Conservation (phyloP, 805 yeast genomes). For the Candida succiphila region DNA sequence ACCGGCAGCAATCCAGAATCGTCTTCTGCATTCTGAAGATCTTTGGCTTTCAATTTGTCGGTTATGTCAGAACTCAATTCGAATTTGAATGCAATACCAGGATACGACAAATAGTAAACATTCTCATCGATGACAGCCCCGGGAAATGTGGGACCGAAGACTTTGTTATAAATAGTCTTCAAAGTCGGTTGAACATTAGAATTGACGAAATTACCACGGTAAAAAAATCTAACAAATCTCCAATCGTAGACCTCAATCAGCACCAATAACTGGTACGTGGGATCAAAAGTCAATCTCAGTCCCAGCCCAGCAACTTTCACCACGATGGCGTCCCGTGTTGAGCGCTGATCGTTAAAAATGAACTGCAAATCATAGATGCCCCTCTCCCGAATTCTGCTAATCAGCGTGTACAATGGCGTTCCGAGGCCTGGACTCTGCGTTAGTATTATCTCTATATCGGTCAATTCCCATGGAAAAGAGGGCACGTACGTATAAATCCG, state of each 20-base stretch:
- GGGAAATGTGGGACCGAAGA: slow-evolving; percentile 56
- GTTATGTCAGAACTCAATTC: too few species aligned
- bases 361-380: slow-evolving; percentile 12
- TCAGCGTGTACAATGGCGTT: slow-evolving; percentile 13
- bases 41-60: too few species aligned
- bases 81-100: slow-evolving; percentile 47
- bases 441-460: not conserved
- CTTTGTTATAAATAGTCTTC: slow-evolving; percentile 40
- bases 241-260: slow-evolving; percentile 15
- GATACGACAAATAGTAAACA: slow-evolving; percentile 39
- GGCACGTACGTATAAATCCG: too few species aligned
- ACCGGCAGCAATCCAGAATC: too few species aligned
- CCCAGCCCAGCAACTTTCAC: slow-evolving; percentile 12
- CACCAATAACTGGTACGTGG: slow-evolving; percentile 14
- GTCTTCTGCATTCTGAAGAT: too few species aligned
- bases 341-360: slow-evolving; percentile 9
- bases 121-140: slow-evolving; percentile 26
- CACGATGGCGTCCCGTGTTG: slow-evolving; percentile 6
- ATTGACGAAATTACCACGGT: not conserved
- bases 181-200: slow-evolving; percentile 10
- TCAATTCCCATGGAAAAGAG: too few species aligned
- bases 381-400: slow-evolving; percentile 7
- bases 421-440: slow-evolving; percentile 9
- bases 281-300: slow-evolving; percentile 18
- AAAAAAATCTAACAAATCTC: not conserved